Conservation (phyloP, 305 asterid genomes). For the Striga hermonthica region DNA sequence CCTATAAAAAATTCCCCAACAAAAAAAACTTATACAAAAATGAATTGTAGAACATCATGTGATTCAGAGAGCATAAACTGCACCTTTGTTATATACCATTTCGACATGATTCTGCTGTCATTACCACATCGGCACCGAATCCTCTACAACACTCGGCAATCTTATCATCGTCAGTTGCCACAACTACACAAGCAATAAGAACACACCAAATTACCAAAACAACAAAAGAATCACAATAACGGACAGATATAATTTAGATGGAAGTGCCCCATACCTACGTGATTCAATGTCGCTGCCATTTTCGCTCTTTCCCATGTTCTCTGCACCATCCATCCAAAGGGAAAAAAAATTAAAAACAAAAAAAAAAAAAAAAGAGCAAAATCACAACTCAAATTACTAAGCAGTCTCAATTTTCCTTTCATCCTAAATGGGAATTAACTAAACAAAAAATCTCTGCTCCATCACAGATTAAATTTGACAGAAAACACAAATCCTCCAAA, state of each 20-base stretch:
- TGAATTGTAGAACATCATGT: neutral
- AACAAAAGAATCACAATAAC: neutral
- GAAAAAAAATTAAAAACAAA: neutral
- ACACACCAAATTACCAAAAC: conserved; percentile 29
- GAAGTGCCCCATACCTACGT: conserved; percentile 49
- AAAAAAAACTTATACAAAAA: neutral
- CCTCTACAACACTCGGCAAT: conserved; percentile 89
- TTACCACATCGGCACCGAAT: conserved; percentile 91
- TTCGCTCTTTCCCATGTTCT: conserved; percentile 95
- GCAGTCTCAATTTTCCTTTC: no score
- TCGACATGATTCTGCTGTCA: conserved; percentile 85
- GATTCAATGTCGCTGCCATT: conserved; percentile 65
- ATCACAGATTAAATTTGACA: no score
- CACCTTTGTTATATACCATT: conserved; percentile 49
- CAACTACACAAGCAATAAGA: conserved; percentile 45
- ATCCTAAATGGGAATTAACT: no score
- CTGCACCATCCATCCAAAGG: conserved; percentile 38
- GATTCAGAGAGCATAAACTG: neutral
- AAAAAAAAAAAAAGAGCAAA: no score
- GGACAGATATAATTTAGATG: conserved; percentile 14
- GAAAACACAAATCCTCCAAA: no score
- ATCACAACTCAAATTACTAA: no score
- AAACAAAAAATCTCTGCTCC: no score
- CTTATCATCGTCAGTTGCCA: conserved; percentile 86
- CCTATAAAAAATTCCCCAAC: conserved; percentile 39